These are phyloP conservation scores for Rosa hybrid DNA, from an alignment of 331 rosid species.

Conservation along the genomic window DNA sequence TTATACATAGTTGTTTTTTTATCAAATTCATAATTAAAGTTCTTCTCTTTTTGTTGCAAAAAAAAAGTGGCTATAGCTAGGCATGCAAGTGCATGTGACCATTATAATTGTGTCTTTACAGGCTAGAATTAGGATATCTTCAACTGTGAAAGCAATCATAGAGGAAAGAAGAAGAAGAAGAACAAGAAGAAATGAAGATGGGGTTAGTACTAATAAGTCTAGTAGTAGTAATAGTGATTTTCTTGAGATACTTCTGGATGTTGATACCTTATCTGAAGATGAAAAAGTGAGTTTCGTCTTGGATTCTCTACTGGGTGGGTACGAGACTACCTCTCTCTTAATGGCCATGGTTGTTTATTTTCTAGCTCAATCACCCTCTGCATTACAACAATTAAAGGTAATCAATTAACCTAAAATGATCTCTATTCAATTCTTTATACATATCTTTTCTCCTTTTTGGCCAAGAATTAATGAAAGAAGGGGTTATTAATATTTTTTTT, in stretches of 20 bases:
- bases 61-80: not conserved
- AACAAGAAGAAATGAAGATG: constrained; percentile 30
- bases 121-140: constrained; percentile 42
- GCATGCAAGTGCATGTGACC: constrained; percentile 26
- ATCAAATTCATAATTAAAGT: not conserved
- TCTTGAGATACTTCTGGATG: constrained; percentile 35
- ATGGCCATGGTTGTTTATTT: constrained; percentile 36
- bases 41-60: constrained; percentile 8
- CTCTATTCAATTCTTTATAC: not conserved
- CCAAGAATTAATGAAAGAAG: not conserved
- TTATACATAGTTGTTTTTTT: not conserved
- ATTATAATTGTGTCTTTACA: constrained; percentile 30
- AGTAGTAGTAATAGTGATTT: constrained; percentile 25
- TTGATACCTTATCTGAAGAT: constrained; percentile 35
- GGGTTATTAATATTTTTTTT: not conserved
- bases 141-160: constrained; percentile 37
- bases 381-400: constrained; percentile 36
- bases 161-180: constrained; percentile 38
- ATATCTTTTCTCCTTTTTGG: not conserved
- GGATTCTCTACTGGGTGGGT: constrained; percentile 45
- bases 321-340: constrained; percentile 40
- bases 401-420: not conserved
- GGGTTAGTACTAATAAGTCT: not conserved
- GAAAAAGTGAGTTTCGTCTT: constrained; percentile 40
- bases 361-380: constrained; percentile 36